These are phyloP conservation scores for Phlegmacium glaucopus DNA, from an alignment of 768 basidiomycete genomes.

Conservation along the genomic window DNA sequence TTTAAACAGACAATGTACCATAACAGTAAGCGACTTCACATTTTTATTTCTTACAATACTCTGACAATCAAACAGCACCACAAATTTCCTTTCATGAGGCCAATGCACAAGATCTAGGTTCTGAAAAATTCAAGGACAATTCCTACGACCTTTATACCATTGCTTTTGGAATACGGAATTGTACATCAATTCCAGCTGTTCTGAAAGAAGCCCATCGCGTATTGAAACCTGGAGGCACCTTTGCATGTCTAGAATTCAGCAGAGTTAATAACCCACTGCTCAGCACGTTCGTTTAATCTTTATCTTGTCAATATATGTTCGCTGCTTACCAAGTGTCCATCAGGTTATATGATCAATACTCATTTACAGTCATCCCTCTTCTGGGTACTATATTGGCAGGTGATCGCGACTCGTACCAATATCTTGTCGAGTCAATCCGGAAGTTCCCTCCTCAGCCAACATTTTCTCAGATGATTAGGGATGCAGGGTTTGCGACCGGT, in stretches of 20 bases:
- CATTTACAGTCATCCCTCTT: slow-evolving; percentile 92
- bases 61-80: slow-evolving; percentile 53
- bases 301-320: not conserved
- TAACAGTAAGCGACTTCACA: slow-evolving; percentile 60
- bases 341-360: slow-evolving; percentile 93
- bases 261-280: slow-evolving; percentile 86
- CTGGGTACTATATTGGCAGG: slow-evolving; percentile 96
- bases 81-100: slow-evolving; percentile 92
- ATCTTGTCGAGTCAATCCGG: slow-evolving; percentile 96
- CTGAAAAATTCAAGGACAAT: slow-evolving; percentile 67
- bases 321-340: slow-evolving; percentile 8
- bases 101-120: slow-evolving; percentile 81
- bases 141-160: slow-evolving; percentile 97
- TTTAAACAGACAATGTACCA: slow-evolving; percentile 99
- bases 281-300: slow-evolving; percentile 59
- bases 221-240: slow-evolving; percentile 92
- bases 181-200: slow-evolving; percentile 88
- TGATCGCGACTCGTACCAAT: slow-evolving; percentile 94
- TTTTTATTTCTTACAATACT: not conserved
- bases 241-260: slow-evolving; percentile 96
- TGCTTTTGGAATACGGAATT: slow-evolving; percentile 97
- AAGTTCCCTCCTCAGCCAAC: slow-evolving; percentile 86
- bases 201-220: slow-evolving; percentile 89
- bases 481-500: slow-evolving; percentile 79
- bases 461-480: slow-evolving; percentile 85